Evolutionary conservation across 768 basidiomycete species (phyloP).

Genomic region (Amanita phalloides): DNA sequence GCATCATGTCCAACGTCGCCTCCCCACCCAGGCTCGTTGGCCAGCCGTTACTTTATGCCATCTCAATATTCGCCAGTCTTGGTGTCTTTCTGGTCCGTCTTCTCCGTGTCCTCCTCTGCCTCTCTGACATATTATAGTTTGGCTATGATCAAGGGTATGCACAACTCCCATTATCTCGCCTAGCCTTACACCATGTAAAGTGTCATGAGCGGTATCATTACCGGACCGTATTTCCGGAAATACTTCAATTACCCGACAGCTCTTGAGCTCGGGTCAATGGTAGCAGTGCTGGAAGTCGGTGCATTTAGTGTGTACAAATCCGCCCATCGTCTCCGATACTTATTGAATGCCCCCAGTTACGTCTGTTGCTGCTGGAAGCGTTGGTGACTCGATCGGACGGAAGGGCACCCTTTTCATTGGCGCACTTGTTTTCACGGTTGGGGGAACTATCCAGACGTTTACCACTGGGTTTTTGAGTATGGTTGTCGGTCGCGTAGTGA

Average conservation of each 20-base stretch:
- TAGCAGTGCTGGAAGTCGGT: slow-evolving; percentile 89
- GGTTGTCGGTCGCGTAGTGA: slow-evolving; percentile 74
- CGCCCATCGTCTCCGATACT: not conserved
- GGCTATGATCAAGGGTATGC: slow-evolving; percentile 79
- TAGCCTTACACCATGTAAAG: slow-evolving; percentile 24
- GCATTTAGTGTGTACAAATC: slow-evolving; percentile 59
- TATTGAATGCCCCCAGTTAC: slow-evolving; percentile 43
- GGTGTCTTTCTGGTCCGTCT: slow-evolving; percentile 73
- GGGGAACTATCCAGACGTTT: slow-evolving; percentile 80
- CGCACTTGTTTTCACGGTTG: slow-evolving; percentile 75
- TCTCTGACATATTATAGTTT: slow-evolving; percentile 32
- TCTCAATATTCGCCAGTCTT: slow-evolving; percentile 73
- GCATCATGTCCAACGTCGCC: slow-evolving; percentile 39
- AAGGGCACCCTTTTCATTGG: slow-evolving; percentile 78
- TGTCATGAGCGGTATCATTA: slow-evolving; percentile 90
- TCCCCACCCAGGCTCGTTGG: slow-evolving; percentile 54
- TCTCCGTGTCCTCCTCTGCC: slow-evolving; percentile 1
- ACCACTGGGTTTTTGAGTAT: slow-evolving; percentile 71
- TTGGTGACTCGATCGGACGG: slow-evolving; percentile 82
- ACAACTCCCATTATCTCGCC: not conserved
- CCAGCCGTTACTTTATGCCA: slow-evolving; percentile 66
- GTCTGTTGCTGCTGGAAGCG: slow-evolving; percentile 77
- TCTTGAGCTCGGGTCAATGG: slow-evolving; percentile 83
- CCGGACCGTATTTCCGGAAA: slow-evolving; percentile 68
- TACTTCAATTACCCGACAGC: slow-evolving; percentile 75